phyloP scores from a whole-genome alignment of 1,284 basidiomycete genomes.

The Inonotus hispidus region DNA sequence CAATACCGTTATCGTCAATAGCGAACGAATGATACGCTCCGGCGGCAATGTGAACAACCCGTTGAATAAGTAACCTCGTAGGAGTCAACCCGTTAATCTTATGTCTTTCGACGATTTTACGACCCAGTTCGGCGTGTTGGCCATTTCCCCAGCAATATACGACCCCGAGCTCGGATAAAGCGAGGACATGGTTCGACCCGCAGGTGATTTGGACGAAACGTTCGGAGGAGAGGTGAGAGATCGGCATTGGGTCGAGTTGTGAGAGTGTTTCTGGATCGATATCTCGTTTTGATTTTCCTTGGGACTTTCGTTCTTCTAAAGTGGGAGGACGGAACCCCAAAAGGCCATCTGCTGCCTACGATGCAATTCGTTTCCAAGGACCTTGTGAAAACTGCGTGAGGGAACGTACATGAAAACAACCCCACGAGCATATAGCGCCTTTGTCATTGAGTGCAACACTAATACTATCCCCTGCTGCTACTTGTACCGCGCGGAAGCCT shows the following conservation, averaged over 20 bases:
- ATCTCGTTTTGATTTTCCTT: neutral
- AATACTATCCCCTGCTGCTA: slow-evolving; percentile 47
- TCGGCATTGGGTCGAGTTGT: slow-evolving; percentile 37
- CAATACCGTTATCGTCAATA: slow-evolving; percentile 43
- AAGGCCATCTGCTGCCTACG: slow-evolving; percentile 32
- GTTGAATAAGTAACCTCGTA: slow-evolving; percentile 41
- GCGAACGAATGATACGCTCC: slow-evolving; percentile 56
- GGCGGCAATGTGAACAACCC: slow-evolving; percentile 47
- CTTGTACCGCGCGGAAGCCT: slow-evolving; percentile 44
- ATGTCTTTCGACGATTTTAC: slow-evolving; percentile 44
- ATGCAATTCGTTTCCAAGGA: slow-evolving; percentile 42
- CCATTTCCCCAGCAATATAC: slow-evolving; percentile 58
- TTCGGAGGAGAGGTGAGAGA: slow-evolving; percentile 33
- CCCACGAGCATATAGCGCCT: slow-evolving; percentile 53
- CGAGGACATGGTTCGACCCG: slow-evolving; percentile 53
- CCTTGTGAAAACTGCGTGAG: neutral
- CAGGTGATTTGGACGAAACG: slow-evolving; percentile 40
- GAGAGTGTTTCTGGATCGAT: slow-evolving; percentile 25
- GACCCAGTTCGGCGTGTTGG: slow-evolving; percentile 49
- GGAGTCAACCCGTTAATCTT: slow-evolving; percentile 47
- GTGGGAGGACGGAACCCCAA: slow-evolving; percentile 38
- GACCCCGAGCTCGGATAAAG: slow-evolving; percentile 46
- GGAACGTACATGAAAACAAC: slow-evolving; percentile 47
- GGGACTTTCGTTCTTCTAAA: slow-evolving; percentile 20
- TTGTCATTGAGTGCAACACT: slow-evolving; percentile 42